Percentiles rank a stretch among this genome's conserved stretches.
Conservation (phyloP, 805 yeast species). For the Komagataella pastoris region DNA sequence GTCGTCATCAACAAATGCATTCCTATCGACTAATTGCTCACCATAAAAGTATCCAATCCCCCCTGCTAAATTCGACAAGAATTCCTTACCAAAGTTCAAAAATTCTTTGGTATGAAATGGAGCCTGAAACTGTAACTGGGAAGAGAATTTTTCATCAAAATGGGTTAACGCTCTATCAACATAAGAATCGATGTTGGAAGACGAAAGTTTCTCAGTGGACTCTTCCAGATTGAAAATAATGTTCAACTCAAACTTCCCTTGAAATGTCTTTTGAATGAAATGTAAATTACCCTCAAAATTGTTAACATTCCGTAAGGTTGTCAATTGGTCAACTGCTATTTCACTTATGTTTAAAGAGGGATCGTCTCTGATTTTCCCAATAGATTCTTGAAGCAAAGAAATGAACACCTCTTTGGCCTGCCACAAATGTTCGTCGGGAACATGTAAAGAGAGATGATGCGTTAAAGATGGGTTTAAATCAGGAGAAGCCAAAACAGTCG, state of each 20-base stretch:
- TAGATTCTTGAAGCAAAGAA: conserved; percentile 56
- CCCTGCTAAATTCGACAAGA: conserved; percentile 74
- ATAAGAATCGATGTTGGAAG: conserved; percentile 20
- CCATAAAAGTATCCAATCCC: conserved; percentile 88
- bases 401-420: conserved; percentile 63
- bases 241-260: conserved; percentile 67
- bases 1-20: conserved; percentile 54
- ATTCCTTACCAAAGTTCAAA: conserved; percentile 55
- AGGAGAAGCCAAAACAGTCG: conserved; percentile 15
- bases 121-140: conserved; percentile 32
- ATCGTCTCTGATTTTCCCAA: conserved; percentile 26
- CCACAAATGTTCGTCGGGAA: conserved; percentile 70
- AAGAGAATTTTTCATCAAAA: conserved; percentile 40
- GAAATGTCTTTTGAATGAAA: conserved; percentile 60
- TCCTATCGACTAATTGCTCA: conserved; percentile 67
- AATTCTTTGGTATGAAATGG: conserved; percentile 38
- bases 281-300: conserved; percentile 67
- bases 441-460: conserved; percentile 53
- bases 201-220: conserved; percentile 25
- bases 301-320: conserved; percentile 44
- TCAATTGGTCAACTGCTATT: conserved; percentile 34
- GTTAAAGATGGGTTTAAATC: conserved; percentile 43
- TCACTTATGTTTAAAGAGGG: conserved; percentile 6
- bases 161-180: conserved; percentile 18
- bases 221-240: conserved; percentile 40